Evolutionary conservation across 2,329 filamentous ascomycete species (phyloP).

Genomic region (Xylariales sp.): DNA sequence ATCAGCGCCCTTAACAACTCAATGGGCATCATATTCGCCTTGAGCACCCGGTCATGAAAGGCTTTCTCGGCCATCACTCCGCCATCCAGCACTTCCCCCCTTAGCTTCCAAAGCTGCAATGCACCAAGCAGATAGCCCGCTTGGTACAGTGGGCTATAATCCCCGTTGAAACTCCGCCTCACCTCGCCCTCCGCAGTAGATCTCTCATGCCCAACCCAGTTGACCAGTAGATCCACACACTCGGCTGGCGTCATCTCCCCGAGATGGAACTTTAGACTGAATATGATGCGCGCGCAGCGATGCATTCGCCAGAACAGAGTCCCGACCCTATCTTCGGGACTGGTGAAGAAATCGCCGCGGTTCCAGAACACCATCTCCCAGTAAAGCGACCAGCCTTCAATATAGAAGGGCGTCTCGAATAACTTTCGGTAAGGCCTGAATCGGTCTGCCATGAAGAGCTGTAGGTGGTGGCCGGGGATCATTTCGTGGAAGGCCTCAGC

Average conservation of each 20-base stretch:
- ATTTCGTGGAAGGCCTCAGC: conserved; percentile 60
- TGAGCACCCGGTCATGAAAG: conserved; percentile 51
- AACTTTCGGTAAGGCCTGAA: conserved; percentile 44
- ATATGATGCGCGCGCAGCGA: conserved; percentile 54
- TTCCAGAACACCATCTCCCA: conserved; percentile 58
- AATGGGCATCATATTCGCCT: conserved; percentile 48
- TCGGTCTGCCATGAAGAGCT: conserved; percentile 44
- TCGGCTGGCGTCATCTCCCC: conserved; percentile 47
- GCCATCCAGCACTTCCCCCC: conserved; percentile 41
- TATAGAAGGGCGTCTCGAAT: conserved; percentile 54
- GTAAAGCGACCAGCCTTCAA: conserved; percentile 59
- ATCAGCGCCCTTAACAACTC: conserved; percentile 48
- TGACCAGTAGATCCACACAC: conserved; percentile 52
- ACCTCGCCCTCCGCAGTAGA: conserved; percentile 58
- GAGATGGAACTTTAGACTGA: conserved; percentile 54
- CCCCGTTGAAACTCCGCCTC: conserved; percentile 48
- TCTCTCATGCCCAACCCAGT: conserved; percentile 53
- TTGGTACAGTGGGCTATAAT: conserved; percentile 55
- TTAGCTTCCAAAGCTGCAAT: conserved; percentile 47
- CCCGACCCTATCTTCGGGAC: conserved; percentile 48
- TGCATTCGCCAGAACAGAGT: conserved; percentile 61
- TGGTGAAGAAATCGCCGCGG: conserved; percentile 43
- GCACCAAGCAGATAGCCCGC: conserved; percentile 57
- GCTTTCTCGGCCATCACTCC: conserved; percentile 40
- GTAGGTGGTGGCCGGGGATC: conserved; percentile 54